Percentiles rank a stretch among this genome's conserved stretches.
Evolutionary conservation across 352 stramenopile genomes (phyloP).

Genomic region (Phytophthora nicotianae): DNA sequence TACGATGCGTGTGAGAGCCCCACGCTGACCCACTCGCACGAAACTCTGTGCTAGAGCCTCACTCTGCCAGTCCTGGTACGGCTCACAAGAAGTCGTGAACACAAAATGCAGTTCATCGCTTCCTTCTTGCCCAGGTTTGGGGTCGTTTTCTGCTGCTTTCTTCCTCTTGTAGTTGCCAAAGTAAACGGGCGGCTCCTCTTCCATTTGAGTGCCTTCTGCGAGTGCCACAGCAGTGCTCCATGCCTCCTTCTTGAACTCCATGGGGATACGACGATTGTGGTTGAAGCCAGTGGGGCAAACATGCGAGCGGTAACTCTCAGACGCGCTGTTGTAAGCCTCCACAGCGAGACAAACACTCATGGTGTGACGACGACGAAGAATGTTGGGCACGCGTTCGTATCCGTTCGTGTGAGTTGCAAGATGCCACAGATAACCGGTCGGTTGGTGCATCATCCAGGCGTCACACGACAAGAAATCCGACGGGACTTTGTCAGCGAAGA

Average conservation of each 20-base stretch:
- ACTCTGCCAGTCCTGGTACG: slow-evolving; percentile 75
- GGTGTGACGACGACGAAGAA: slow-evolving; percentile 74
- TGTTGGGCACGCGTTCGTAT: slow-evolving; percentile 79
- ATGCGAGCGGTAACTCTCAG: slow-evolving; percentile 52
- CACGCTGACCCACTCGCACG: slow-evolving; percentile 55
- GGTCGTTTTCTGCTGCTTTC: slow-evolving; percentile 21
- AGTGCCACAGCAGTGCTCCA: slow-evolving; percentile 59
- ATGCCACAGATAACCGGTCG: slow-evolving; percentile 62
- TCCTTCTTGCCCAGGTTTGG: slow-evolving; percentile 40
- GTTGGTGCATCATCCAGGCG: slow-evolving; percentile 70
- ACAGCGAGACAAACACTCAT: slow-evolving; percentile 75
- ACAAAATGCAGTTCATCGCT: slow-evolving; percentile 83
- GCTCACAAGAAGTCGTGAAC: slow-evolving; percentile 68
- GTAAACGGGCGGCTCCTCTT: slow-evolving; percentile 37
- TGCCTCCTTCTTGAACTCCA: slow-evolving; percentile 50
- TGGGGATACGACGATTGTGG: slow-evolving; percentile 64
- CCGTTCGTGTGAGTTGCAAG: slow-evolving; percentile 76
- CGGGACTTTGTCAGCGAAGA: slow-evolving; percentile 66
- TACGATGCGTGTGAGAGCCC: slow-evolving; percentile 71
- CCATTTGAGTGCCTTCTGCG: slow-evolving; percentile 33
- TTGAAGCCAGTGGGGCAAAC: slow-evolving; percentile 76
- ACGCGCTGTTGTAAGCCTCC: slow-evolving; percentile 76
- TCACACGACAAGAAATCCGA: slow-evolving; percentile 76
- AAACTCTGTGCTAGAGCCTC: slow-evolving; percentile 75
- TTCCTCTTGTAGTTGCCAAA: slow-evolving; percentile 61